phyloP scores from a whole-genome alignment of 2,329 filamentous ascomycete species.

The Pseudogymnoascus sp. region DNA sequence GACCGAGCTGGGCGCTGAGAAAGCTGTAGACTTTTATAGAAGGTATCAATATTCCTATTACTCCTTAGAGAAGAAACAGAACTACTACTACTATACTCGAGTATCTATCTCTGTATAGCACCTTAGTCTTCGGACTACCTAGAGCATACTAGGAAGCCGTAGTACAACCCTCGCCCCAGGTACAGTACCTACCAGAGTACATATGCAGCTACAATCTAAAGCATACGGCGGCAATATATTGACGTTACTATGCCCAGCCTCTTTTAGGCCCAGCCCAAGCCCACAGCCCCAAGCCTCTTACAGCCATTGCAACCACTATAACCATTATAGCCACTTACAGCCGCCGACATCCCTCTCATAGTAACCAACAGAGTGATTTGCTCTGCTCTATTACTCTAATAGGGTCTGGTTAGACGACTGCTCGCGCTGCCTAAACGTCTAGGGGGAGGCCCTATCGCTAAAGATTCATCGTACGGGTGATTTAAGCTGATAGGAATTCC shows the following conservation, averaged over 20 bases:
- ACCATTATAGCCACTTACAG: background rate
- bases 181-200: background rate
- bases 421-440: background rate
- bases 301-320: background rate
- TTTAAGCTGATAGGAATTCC: background rate
- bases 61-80: background rate
- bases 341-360: background rate
- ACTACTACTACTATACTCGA: background rate
- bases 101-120: background rate
- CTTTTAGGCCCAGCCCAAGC: background rate
- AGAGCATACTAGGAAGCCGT: background rate
- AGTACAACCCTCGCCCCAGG: background rate
- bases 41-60: background rate
- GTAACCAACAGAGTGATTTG: background rate
- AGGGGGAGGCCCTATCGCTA: background rate
- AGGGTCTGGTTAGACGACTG: background rate
- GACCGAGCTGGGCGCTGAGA: background rate
- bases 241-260: background rate
- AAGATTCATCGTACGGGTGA: background rate
- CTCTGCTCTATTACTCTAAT: background rate
- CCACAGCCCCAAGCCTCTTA: conserved; percentile 3
- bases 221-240: background rate
- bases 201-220: conserved; percentile 1
- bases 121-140: background rate
- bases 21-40: background rate